Evolutionary conservation across 2,329 filamentous ascomycete species (phyloP), one percentile per base, ranked within the genome.

Genomic region (Pseudogymnoascus sp.): DNA sequence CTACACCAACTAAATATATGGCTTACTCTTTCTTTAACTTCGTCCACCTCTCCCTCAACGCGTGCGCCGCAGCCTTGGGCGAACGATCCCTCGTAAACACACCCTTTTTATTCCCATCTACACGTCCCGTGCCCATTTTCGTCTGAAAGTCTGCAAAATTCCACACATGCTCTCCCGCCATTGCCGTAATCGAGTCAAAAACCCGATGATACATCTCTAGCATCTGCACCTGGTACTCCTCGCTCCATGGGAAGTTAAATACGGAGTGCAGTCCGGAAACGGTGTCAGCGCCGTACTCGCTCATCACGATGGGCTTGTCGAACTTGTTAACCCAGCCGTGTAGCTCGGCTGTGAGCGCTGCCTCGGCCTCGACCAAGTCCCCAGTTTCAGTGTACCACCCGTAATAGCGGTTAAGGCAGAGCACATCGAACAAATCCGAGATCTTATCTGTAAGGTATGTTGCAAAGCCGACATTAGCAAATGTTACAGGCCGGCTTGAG

Each of bases 251-350:
- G 4, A 72, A 39, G 6, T 66, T 67, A 0, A 62, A 31, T 0
- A 70, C 63, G 2, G 71, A 64, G 60, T 73, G 71, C 16, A 73
- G 45, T 0, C 72, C 72, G 0, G 71, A 63, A 3, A 70, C 16
- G 0, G 70, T 70, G 52, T 73, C 72, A 0, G 69, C 70, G 0
- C 72, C 71, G 21, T 72, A 72, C 62, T 72, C 71, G 1, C 66
- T 63, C 63, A 72, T 70, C 29, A 72, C 63, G 19, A 73, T 73
- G 0, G 71, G 71, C 62, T 71, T 71, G 4, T 65, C 49, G 19
- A 67, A 71, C 19, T 67, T 71, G 10, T 61, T 37, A 55, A 68
- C 59, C 70, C 70, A 72, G 1, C 64, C 66, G 1, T 41, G 37
- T 0, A 73, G 35, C 35, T 73, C 71, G 26, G 63, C 60, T 26